phyloP scores from a whole-genome alignment of 805 yeast species.

The Starmerella vaccinii region DNA sequence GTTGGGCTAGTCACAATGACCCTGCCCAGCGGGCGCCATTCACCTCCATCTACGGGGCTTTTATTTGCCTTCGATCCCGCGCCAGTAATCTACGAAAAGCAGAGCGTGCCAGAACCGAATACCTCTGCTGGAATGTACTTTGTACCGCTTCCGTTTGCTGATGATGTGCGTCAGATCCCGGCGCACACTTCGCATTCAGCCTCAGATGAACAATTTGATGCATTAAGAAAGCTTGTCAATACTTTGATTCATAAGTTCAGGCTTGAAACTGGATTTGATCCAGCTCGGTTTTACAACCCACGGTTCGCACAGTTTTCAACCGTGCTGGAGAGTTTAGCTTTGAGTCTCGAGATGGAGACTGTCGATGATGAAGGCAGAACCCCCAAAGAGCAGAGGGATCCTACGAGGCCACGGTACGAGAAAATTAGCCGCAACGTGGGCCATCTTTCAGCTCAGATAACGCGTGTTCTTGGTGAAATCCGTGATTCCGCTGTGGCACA shows the following conservation, averaged over 20 bases:
- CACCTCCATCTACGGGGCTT: conserved; percentile 32
- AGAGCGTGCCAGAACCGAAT: background rate
- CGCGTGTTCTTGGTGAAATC: background rate
- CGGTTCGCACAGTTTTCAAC: conserved; percentile 44
- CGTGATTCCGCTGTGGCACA: background rate
- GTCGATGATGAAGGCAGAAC: background rate
- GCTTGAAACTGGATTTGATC: conserved; percentile 43
- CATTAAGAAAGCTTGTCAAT: conserved; percentile 25
- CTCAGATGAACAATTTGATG: conserved; percentile 23
- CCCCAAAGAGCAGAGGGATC: conserved; percentile 7
- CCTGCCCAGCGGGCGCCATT: conserved; percentile 18
- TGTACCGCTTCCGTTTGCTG: conserved; percentile 59
- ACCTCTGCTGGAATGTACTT: conserved; percentile 55
- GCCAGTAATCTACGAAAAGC: background rate
- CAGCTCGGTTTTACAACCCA: conserved; percentile 37
- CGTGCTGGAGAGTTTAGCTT: conserved; percentile 37
- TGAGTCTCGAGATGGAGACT: conserved; percentile 10
- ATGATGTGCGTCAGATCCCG: conserved; percentile 65
- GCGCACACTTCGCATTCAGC: conserved; percentile 21
- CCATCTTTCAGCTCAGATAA: background rate
- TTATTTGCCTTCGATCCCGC: conserved; percentile 12
- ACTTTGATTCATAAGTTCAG: conserved; percentile 35
- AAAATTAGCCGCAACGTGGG: conserved; percentile 7
- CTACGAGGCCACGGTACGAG: conserved; percentile 15
- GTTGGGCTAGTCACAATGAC: conserved; percentile 44